These are phyloP conservation scores for Fraxinus anomala DNA, from an alignment of 257 asterid species.

Conservation along the genomic window DNA sequence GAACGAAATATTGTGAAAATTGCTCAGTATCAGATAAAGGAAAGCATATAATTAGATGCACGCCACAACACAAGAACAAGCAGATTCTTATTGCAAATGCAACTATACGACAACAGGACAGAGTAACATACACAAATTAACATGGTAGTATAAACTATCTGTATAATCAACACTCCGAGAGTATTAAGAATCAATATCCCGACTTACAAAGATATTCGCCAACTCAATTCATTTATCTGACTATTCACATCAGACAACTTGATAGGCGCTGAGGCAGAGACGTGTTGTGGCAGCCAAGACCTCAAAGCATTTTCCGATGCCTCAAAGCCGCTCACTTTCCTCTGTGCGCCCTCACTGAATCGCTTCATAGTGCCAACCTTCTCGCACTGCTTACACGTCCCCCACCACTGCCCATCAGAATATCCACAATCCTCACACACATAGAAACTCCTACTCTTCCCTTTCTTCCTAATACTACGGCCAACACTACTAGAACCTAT, in stretches of 20 bases:
- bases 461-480: slow-evolving; percentile 51
- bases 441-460: slow-evolving; percentile 57
- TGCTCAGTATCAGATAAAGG: background rate
- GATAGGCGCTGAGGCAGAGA: slow-evolving; percentile 44
- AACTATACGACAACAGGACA: background rate
- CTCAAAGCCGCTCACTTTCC: slow-evolving; percentile 52
- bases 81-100: background rate
- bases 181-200: background rate
- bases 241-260: slow-evolving; percentile 64
- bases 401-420: slow-evolving; percentile 98
- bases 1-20: background rate
- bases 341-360: slow-evolving; percentile 43
- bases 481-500: slow-evolving; percentile 43
- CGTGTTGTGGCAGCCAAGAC: slow-evolving; percentile 65
- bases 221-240: slow-evolving; percentile 48
- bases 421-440: slow-evolving; percentile 84
- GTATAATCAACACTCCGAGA: background rate
- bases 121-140: background rate
- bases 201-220: slow-evolving; percentile 86
- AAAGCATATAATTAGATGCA: background rate
- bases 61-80: background rate
- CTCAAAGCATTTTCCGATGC: slow-evolving; percentile 53
- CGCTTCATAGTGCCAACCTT: slow-evolving; percentile 64
- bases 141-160: background rate
- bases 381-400: slow-evolving; percentile 72